A percentile compares a stretch with the other conserved stretches of the same genome.
Conservation (phyloP, 805 yeast genomes). For the Vanderwaltozyma yarrowii region DNA sequence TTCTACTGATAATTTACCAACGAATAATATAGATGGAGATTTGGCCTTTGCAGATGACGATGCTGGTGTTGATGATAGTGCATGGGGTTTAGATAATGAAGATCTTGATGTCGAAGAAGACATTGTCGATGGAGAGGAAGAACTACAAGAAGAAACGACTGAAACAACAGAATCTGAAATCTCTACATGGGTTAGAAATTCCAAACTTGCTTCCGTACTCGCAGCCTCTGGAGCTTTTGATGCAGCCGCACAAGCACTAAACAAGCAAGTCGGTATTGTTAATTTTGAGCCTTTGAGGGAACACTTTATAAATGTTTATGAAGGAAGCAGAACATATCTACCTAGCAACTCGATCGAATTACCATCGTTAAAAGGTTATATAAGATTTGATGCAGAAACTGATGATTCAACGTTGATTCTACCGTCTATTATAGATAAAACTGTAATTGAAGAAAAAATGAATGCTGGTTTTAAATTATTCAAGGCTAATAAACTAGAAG, state of each 20-base stretch:
- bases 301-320: conserved; percentile 77
- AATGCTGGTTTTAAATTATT: conserved; percentile 73
- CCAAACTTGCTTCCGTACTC: conserved; percentile 83
- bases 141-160: conserved; percentile 30
- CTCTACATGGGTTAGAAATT: conserved; percentile 76
- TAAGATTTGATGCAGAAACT: conserved; percentile 54
- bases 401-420: conserved; percentile 37
- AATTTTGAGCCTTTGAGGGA: conserved; percentile 80
- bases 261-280: conserved; percentile 79
- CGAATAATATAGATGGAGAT: not conserved
- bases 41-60: conserved; percentile 9
- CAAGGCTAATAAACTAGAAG: conserved; percentile 71
- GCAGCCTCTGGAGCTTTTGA: conserved; percentile 96
- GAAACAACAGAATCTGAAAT: conserved; percentile 42
- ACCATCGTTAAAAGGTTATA: conserved; percentile 57
- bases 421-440: conserved; percentile 72
- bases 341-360: conserved; percentile 61
- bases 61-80: conserved; percentile 51
- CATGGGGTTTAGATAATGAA: conserved; percentile 78
- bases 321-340: conserved; percentile 64
- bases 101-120: conserved; percentile 62
- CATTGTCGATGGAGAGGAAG: conserved; percentile 32
- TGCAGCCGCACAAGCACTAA: conserved; percentile 85
- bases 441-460: conserved; percentile 45
- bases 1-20: conserved; percentile 16